These are phyloP conservation scores for Coemansia sp. DNA, from an alignment of 192 early-diverging fungal species.

Conservation along the genomic window DNA sequence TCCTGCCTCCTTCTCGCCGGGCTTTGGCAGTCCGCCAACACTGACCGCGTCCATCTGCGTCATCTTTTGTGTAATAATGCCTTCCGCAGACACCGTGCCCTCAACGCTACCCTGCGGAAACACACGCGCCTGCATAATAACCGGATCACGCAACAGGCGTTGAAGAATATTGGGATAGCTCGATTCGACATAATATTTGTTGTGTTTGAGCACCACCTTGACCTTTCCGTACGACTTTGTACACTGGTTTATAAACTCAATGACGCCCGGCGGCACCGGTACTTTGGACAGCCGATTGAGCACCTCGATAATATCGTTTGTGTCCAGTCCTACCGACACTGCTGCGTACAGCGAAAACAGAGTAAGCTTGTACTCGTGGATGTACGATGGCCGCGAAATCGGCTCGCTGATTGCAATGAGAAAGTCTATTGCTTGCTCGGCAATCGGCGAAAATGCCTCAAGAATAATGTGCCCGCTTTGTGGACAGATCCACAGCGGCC, in stretches of 20 bases:
- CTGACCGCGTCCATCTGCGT: slow-evolving; percentile 67
- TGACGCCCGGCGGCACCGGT: slow-evolving; percentile 71
- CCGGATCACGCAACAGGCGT: slow-evolving; percentile 71
- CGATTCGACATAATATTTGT: slow-evolving; percentile 92
- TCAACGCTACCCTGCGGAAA: slow-evolving; percentile 51
- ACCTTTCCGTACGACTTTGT: slow-evolving; percentile 94
- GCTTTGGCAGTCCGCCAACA: slow-evolving; percentile 61
- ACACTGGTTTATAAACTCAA: slow-evolving; percentile 73
- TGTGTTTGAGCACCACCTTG: slow-evolving; percentile 93
- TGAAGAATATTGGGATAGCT: slow-evolving; percentile 78
- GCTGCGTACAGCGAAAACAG: slow-evolving; percentile 94
- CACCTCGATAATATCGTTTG: slow-evolving; percentile 84
- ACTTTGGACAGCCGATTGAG: slow-evolving; percentile 85
- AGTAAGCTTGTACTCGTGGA: slow-evolving; percentile 85
- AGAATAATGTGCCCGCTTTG: slow-evolving; percentile 80
- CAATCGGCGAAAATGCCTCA: slow-evolving; percentile 94
- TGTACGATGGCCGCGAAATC: slow-evolving; percentile 64
- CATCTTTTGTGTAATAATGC: slow-evolving; percentile 59
- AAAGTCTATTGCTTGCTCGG: slow-evolving; percentile 92
- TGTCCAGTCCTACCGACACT: slow-evolving; percentile 91
- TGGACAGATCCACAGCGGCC: slow-evolving; percentile 87
- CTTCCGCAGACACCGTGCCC: slow-evolving; percentile 43
- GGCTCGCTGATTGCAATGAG: slow-evolving; percentile 93
- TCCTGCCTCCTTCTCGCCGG: not conserved
- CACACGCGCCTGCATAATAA: slow-evolving; percentile 69